Evolutionary conservation across 1,284 basidiomycete species (phyloP).

Genomic region (Boletus semigastroideus): DNA sequence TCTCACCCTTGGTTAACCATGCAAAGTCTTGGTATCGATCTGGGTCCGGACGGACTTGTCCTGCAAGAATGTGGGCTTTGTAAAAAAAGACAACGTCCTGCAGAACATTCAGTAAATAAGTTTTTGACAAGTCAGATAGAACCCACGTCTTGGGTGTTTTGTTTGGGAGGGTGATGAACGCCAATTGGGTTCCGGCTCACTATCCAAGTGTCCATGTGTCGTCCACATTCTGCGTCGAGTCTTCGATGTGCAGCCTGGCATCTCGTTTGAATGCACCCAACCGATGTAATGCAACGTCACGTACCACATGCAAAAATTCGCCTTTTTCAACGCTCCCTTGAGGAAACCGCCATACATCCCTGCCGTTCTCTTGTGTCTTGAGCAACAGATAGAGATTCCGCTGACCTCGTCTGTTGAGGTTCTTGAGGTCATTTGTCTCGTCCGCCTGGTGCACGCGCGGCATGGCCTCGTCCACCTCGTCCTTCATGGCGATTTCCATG

Average conservation of each 20-base stretch:
- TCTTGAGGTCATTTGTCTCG: constrained; percentile 59
- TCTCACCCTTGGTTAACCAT: constrained; percentile 90
- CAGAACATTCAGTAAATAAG: constrained; percentile 1
- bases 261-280: constrained; percentile 6
- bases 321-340: constrained; percentile 61
- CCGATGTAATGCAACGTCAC: constrained; percentile 14
- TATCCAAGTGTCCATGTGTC: constrained; percentile 80
- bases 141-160: constrained; percentile 37
- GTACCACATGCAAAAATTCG: constrained; percentile 70
- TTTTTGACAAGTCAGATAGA: background rate
- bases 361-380: constrained; percentile 47
- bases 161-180: constrained; percentile 51
- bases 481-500: constrained; percentile 58
- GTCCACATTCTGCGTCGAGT: constrained; percentile 65
- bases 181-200: constrained; percentile 76
- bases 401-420: constrained; percentile 79
- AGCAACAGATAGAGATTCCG: constrained; percentile 87
- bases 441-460: constrained; percentile 66
- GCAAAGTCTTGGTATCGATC: constrained; percentile 71
- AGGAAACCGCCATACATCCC: constrained; percentile 79
- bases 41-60: constrained; percentile 61
- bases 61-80: constrained; percentile 81
- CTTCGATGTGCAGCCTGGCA: constrained; percentile 67
- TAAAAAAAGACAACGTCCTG: constrained; percentile 70
- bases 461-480: constrained; percentile 60